phyloP scores from a whole-genome alignment of 257 asterid genomes.

The Solanum neorickii region DNA sequence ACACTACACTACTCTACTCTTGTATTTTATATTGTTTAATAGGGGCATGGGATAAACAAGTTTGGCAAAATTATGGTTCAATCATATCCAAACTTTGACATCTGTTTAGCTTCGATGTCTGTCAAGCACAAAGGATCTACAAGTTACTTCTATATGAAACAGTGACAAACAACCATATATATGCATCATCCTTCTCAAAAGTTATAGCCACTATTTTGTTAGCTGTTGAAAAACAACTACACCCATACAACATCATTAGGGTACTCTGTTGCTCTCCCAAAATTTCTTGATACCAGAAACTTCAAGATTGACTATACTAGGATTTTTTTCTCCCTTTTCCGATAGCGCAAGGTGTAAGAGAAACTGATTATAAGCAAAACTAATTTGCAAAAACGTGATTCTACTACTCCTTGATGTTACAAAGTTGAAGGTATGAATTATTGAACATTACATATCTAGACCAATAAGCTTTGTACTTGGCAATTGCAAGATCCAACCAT shows the following conservation, averaged over 20 bases:
- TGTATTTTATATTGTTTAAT: background rate
- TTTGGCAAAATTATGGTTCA: background rate
- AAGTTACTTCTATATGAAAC: background rate
- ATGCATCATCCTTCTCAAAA: background rate
- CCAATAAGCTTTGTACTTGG: slow-evolving; percentile 82
- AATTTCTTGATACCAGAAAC: background rate
- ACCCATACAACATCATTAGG: background rate
- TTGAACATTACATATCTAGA: slow-evolving; percentile 54
- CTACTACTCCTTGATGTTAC: slow-evolving; percentile 33
- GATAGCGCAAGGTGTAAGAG: background rate
- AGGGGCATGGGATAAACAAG: background rate
- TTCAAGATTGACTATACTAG: background rate
- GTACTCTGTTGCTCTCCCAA: background rate
- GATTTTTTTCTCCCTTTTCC: background rate
- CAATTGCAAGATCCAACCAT: slow-evolving; percentile 94
- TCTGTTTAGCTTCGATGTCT: background rate
- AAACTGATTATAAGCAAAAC: background rate
- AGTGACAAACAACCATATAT: background rate
- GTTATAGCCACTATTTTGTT: background rate
- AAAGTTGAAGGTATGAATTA: slow-evolving; percentile 53
- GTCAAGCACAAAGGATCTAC: background rate
- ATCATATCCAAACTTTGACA: background rate
- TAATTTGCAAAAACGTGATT: background rate
- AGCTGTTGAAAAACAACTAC: background rate
- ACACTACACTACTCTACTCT: background rate